Conservation (phyloP, 441 rosid genomes). For the Euphorbia corollata region DNA sequence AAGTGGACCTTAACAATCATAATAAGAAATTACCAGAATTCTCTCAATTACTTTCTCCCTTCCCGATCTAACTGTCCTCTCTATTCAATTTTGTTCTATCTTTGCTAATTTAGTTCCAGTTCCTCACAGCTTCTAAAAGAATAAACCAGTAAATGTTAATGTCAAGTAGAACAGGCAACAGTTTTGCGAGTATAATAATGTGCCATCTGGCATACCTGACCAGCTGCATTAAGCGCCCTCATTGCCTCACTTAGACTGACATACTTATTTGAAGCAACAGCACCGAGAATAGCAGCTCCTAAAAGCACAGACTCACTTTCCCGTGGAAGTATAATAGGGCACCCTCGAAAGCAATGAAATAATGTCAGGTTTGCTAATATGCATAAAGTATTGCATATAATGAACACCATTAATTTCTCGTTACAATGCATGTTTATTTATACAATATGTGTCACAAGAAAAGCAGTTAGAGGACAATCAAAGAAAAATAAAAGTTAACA, state of each 20-base stretch:
- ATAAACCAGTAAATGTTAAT: not conserved
- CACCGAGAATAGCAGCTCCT: conserved; percentile 93
- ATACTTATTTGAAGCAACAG: conserved; percentile 73
- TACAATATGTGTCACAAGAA: not conserved
- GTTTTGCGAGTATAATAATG: not conserved
- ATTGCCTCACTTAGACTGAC: conserved; percentile 61
- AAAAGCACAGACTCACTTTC: conserved; percentile 86
- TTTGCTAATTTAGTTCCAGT: no score
- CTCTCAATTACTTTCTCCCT: no score
- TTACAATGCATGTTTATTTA: no score
- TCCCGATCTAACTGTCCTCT: no score
- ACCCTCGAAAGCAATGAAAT: conserved; percentile 41
- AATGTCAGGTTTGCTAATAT: not conserved
- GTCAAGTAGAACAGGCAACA: not conserved
- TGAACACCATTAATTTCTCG: not conserved
- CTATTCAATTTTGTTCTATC: no score
- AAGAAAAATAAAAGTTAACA: not conserved
- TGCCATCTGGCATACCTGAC: conserved; percentile 48
- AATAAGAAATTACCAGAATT: no score
- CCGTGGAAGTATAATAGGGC: conserved; percentile 73
- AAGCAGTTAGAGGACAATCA: not conserved
- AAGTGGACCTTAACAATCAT: no score
- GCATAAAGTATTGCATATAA: not conserved
- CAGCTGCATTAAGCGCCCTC: conserved; percentile 79
- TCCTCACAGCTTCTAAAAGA: no score